Base-by-base conservation (phyloP, 2,329 filamentous ascomycete species). In the Neopestalotiopsis sp. region DNA sequence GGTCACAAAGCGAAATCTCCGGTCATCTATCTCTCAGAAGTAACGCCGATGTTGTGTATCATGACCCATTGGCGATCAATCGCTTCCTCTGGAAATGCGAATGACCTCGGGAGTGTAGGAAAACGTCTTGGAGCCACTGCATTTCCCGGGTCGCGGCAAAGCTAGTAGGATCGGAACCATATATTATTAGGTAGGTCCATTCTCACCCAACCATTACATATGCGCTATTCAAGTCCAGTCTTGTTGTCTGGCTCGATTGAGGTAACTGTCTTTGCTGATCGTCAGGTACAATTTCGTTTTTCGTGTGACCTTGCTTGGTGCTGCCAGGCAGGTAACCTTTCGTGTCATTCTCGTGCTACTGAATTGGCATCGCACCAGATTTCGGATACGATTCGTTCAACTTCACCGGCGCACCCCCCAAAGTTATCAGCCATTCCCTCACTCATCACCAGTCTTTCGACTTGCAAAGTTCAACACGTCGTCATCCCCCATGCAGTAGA, bases 371-470 rank as follows among this genome's bases (percentile, higher is more conserved):
- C 45, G 45, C 45, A 53, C 45, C 45, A 53, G 45, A 53, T 53
- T 53, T 53, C 45, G 45, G 45, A 53, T 53, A 53, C 45, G 45
- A 53, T 53, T 53, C 45, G 45, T 53, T 53, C 45, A 53, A 53
- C 45, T 53, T 53, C 45, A n/a, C n/a, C 45, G 45, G n/a, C 34
- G 10, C 6, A 17, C 14, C 6, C 5, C 45, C 45, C 45, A n/a
- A 53, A 20, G 9, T 53, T 28, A 28, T 28, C 24, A 28, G 17
- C 17, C 45, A 17, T 53, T 6, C 17, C 17, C 17, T 53, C 17
- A 53, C 20, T 20, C 20, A n/a, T 20, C 42, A 49, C 24, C 24
- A 49, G 14, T 49, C 17, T 53, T 53, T 9, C 45, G 45, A 20
- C 45, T 53, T 24, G 20, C 45, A 53, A 53, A 53, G 45, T 53